These are phyloP conservation scores for Saccharomyces hybrid DNA, from an alignment of 1,139 yeast genomes.

Conservation along the genomic window DNA sequence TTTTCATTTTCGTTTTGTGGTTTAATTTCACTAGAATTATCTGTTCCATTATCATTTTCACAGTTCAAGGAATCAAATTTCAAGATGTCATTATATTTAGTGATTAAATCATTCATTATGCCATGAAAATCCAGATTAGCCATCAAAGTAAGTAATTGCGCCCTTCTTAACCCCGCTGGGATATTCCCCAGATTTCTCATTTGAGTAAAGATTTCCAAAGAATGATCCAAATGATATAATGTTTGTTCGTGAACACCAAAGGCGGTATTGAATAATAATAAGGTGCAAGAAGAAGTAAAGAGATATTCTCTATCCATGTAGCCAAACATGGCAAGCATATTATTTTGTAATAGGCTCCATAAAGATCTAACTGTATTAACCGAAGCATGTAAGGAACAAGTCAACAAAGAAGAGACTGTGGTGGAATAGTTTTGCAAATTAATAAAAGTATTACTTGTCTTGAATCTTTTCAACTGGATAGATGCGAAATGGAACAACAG, in stretches of 20 bases:
- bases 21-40: not conserved
- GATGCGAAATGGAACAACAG: slow-evolving; percentile 72
- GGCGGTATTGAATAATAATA: slow-evolving; percentile 68
- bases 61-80: slow-evolving; percentile 15
- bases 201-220: slow-evolving; percentile 57
- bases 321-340: slow-evolving; percentile 77
- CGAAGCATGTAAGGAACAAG: slow-evolving; percentile 79
- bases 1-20: not conserved
- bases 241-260: slow-evolving; percentile 80
- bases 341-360: slow-evolving; percentile 65
- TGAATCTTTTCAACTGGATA: slow-evolving; percentile 51
- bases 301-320: slow-evolving; percentile 85
- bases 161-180: slow-evolving; percentile 68
- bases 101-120: slow-evolving; percentile 48
- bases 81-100: slow-evolving; percentile 49
- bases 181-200: slow-evolving; percentile 73
- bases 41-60: not conserved
- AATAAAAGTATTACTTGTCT: slow-evolving; percentile 47
- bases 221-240: slow-evolving; percentile 63
- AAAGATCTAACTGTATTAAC: slow-evolving; percentile 68
- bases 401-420: slow-evolving; percentile 58
- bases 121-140: slow-evolving; percentile 63
- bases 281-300: slow-evolving; percentile 72
- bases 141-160: slow-evolving; percentile 59
- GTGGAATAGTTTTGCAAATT: slow-evolving; percentile 64